Percentiles rank a stretch among this genome's conserved stretches.
Conservation (phyloP, 2,329 filamentous ascomycete genomes). For the Leptographium radiaticola region DNA sequence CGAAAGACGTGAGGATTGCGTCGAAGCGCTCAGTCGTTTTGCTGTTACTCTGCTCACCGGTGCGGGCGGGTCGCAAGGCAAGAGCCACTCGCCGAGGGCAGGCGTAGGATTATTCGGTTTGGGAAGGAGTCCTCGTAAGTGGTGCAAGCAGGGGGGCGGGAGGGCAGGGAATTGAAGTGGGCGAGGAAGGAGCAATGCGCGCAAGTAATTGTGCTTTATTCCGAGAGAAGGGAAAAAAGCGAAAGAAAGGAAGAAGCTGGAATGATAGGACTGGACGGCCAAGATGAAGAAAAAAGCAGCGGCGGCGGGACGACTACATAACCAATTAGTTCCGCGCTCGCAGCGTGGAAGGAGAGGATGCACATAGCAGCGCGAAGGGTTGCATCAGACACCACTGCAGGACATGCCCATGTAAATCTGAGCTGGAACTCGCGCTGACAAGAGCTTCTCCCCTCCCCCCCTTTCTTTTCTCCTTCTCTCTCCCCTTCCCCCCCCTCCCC, state of each 20-base stretch:
- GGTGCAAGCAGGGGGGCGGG: neutral
- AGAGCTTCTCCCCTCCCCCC: too few species aligned
- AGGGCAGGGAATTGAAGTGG: constrained; percentile 1
- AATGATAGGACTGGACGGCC: neutral
- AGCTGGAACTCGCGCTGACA: too few species aligned
- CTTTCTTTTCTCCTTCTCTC: too few species aligned
- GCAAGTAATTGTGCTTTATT: too few species aligned
- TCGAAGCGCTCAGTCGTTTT: neutral
- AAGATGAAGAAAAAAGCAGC: neutral
- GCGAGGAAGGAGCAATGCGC: constrained; percentile 2
- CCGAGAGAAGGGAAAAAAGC: neutral
- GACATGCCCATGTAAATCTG: too few species aligned
- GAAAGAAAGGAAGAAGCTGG: neutral
- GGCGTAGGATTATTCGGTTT: neutral
- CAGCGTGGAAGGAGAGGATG: too few species aligned
- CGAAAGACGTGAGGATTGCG: neutral
- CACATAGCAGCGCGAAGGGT: too few species aligned
- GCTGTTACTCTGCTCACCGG: constrained; percentile 4
- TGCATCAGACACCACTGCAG: too few species aligned
- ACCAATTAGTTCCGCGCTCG: too few species aligned
- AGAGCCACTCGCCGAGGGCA: constrained; percentile 6
- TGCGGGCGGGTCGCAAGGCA: constrained; percentile 1
- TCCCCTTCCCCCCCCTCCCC: too few species aligned
- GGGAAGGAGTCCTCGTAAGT: neutral
- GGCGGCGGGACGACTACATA: neutral